Evolutionary conservation across 441 rosid species (phyloP).

Genomic region (Dalechampia spathulata): DNA sequence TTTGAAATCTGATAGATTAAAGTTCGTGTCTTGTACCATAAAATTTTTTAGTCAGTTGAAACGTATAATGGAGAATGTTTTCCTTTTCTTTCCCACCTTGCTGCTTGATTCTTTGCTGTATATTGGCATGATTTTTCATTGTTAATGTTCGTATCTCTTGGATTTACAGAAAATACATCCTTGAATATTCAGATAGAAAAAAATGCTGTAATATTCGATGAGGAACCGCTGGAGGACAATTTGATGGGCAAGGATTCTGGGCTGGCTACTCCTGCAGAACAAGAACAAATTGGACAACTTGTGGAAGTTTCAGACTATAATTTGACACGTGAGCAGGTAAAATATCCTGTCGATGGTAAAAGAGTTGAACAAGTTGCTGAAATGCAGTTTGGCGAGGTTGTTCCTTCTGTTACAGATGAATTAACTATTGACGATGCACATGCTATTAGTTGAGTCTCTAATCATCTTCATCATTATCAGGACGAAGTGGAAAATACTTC

Average conservation of each 20-base stretch:
- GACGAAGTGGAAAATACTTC: background rate
- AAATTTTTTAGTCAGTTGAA: too few species aligned
- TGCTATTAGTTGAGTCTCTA: background rate
- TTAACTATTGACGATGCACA: conserved; percentile 3
- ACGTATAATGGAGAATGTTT: too few species aligned
- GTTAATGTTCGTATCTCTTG: background rate
- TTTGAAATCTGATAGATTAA: background rate
- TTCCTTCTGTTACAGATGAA: conserved; percentile 1
- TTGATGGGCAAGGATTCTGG: conserved; percentile 1
- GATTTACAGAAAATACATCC: conserved; percentile 7
- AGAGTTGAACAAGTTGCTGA: background rate
- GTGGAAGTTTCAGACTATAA: conserved; percentile 1
- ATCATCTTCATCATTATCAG: background rate
- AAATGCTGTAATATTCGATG: background rate
- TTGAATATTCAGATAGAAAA: conserved; percentile 7
- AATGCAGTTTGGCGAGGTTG: conserved; percentile 2
- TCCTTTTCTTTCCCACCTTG: too few species aligned
- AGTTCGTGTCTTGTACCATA: too few species aligned
- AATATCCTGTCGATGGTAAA: background rate
- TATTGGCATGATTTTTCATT: background rate
- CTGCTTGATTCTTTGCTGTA: too few species aligned
- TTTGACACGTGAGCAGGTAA: background rate
- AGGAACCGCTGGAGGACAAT: background rate
- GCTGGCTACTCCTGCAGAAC: conserved; percentile 1
- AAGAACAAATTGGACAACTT: background rate